Evolutionary conservation across 805 yeast species (phyloP).

Genomic region (Candida hispaniensis): DNA sequence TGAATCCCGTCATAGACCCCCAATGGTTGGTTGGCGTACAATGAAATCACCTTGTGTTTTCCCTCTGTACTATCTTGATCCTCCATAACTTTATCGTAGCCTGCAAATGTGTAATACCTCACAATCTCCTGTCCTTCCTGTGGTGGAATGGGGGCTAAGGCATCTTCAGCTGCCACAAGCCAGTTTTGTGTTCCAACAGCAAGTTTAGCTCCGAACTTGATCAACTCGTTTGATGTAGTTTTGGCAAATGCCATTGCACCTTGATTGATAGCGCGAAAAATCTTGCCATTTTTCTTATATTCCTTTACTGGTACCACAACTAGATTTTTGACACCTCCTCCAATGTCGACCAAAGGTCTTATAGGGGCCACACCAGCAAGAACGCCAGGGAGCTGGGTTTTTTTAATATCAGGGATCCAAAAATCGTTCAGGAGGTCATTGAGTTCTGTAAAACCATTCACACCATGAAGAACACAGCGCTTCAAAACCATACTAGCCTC

Average conservation of each 20-base stretch:
- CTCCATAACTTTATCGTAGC: conserved; percentile 20
- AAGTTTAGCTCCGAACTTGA: conserved; percentile 71
- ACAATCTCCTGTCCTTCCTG: conserved; percentile 25
- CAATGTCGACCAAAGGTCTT: conserved; percentile 62
- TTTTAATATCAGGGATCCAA: conserved; percentile 83
- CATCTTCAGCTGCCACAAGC: conserved; percentile 69
- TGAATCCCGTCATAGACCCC: conserved; percentile 59
- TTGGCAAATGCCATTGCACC: conserved; percentile 67
- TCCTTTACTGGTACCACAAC: conserved; percentile 65
- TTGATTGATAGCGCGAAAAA: conserved; percentile 58
- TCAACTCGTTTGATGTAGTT: conserved; percentile 67
- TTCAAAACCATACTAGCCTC: conserved; percentile 66
- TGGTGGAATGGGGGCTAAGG: conserved; percentile 54
- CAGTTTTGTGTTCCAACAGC: conserved; percentile 82
- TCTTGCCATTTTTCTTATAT: conserved; percentile 59
- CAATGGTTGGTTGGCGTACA: conserved; percentile 73
- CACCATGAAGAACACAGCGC: conserved; percentile 57
- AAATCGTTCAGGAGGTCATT: conserved; percentile 45
- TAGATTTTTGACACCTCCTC: conserved; percentile 65
- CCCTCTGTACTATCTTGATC: conserved; percentile 2
- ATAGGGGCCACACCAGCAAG: conserved; percentile 79
- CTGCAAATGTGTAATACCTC: conserved; percentile 19
- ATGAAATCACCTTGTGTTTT: conserved; percentile 16
- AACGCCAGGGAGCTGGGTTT: conserved; percentile 71
- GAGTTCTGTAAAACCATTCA: conserved; percentile 60